Evolutionary conservation across 1,284 basidiomycete species (phyloP), one percentile per base, ranked within the genome.

Genomic region (Cryptococcus sp.): DNA sequence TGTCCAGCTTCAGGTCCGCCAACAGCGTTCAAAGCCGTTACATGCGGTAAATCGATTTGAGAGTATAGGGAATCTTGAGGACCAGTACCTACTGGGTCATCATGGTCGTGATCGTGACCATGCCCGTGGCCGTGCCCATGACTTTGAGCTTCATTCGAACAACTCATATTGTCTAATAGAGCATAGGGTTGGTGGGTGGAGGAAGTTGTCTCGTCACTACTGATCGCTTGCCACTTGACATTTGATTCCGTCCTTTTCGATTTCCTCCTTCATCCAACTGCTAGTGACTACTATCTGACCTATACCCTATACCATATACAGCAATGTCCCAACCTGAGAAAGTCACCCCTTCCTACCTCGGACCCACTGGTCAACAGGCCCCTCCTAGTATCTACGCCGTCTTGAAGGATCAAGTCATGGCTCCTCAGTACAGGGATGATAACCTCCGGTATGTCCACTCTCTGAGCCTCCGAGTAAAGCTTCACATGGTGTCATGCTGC

Each of bases 41-140:
- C 74, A 51, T 76, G 63, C 19, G 63, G 62, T n/a, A 67, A 49
- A 51, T 76, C 73, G 22, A 76, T 64, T 41, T 71, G 66, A 14
- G 43, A 21, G 52, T 59, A 76, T 14, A 76, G 59, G 28, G 58
- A 64, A 45, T 70, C 71, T n/a, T 64, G 50, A 4, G 73, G 73
- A 21, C 73, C 72, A 3, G 66, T 54, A 25, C 60, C 58, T 7
- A 71, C 58, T 2, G 74, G 74, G 5, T 70, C 64, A 42, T 74
- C 72, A 50, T 75, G 70, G 22, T 63, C 65, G 54, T 74, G 70
- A n/a, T 57, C 66, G 24, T 63, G 55, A 32, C 61, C 52, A 13
- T 54, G 52, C 4, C 52, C 57, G 39, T 56, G 50, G 16, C 49
- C 47, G 7, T 63, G 56, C n/a, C 54, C 57, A 48, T 71, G 63